Base-by-base conservation (phyloP, 2,329 filamentous ascomycete genomes). In the Neonectria sp. region DNA sequence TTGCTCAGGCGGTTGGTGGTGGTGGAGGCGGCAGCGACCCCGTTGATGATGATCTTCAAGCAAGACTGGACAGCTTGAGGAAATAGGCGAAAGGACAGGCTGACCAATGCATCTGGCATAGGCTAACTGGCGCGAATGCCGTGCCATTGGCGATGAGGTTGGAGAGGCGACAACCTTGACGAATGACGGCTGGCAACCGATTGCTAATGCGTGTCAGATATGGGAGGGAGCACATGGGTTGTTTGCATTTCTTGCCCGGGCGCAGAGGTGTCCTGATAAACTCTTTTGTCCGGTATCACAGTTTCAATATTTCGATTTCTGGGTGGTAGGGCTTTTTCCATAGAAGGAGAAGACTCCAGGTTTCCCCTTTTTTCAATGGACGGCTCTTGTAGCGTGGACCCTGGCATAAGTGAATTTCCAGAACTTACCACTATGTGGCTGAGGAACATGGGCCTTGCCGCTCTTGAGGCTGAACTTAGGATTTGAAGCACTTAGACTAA, bases 1-100 rank as follows among this genome's bases (percentile, higher is more conserved):
- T 98, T 68, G 95, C 96, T 53, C 93, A 98, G 80, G 95, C 95
- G 17, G 88, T 98, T 72, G 94, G 94, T 15, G 79, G 79, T 13
- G 86, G 86, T 56, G 92, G 92, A 6, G 90, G 86, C 9, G 83
- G 83, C 21, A 83, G 80, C 27, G 90, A 91, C 75, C 85, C 89
- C 6, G 91, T 90, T n/a, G 95, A 98, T 76, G 94, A 98, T 77
- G 96, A 98, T 79, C 89, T 99, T 29, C 95, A 98, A 84, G 95
- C 96, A 71, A 90, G 96, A 66, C 88, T 99, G 59, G 94, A 98
- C 79, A 97, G 95, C 80, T 84, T 98, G 71, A 88, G 93, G 77
- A 86, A 87, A 79, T 89, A 81, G 79, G 46, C 7, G 29, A 35
- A 6, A 29, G 21, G 27, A 21, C 11, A 29, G 45, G 35, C 57